These are phyloP conservation scores for Penicillium soppii DNA, from an alignment of 495 filamentous ascomycete genomes.

Conservation along the genomic window DNA sequence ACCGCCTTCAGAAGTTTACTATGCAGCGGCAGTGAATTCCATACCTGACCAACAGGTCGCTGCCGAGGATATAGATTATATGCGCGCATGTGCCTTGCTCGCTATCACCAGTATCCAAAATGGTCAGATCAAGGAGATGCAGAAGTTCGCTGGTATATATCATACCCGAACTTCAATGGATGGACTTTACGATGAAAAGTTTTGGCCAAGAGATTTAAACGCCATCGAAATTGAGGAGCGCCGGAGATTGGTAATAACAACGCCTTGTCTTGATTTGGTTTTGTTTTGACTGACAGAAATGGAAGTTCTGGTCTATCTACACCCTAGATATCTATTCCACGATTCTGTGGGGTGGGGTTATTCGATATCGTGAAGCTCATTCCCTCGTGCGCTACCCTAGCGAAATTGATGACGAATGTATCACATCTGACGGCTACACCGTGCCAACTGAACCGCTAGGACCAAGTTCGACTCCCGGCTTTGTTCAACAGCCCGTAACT, in stretches of 20 bases:
- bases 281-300: no score
- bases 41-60: slow-evolving; percentile 38
- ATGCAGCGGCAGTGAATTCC: slow-evolving; percentile 39
- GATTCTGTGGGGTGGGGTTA: slow-evolving; percentile 45
- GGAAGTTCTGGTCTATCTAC: slow-evolving; percentile 58
- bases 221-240: slow-evolving; percentile 47
- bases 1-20: slow-evolving; percentile 44
- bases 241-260: slow-evolving; percentile 47
- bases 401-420: slow-evolving; percentile 44
- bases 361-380: slow-evolving; percentile 44
- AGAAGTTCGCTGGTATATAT: slow-evolving; percentile 48
- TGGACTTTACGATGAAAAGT: slow-evolving; percentile 47
- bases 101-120: slow-evolving; percentile 49
- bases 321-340: slow-evolving; percentile 50
- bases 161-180: slow-evolving; percentile 44
- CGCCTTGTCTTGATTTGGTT: no score
- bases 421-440: slow-evolving; percentile 27
- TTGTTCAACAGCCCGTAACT: slow-evolving; percentile 17
- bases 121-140: slow-evolving; percentile 45
- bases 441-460: slow-evolving; percentile 17
- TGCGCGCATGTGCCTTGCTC: slow-evolving; percentile 47
- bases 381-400: slow-evolving; percentile 43
- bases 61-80: slow-evolving; percentile 41
- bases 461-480: no score
- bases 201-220: slow-evolving; percentile 44